A percentile compares a stretch with the other conserved stretches of the same genome.
Conservation (phyloP, 495 filamentous ascomycete species). For the Tuber indicum region DNA sequence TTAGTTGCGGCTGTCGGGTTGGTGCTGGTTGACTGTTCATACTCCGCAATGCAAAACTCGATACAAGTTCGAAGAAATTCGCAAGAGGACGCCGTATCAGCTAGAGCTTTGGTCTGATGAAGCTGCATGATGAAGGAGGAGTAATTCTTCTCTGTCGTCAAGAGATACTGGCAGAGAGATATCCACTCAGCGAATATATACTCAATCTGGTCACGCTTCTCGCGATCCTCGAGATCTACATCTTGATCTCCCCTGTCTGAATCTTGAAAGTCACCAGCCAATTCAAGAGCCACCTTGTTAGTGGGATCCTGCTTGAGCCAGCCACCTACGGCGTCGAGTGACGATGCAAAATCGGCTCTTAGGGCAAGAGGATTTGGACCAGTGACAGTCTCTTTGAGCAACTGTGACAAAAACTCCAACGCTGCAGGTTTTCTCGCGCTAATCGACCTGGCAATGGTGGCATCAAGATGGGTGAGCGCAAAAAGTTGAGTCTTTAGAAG, state of each 20-base stretch:
- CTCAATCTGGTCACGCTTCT: slow-evolving; percentile 72
- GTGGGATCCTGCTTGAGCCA: slow-evolving; percentile 72
- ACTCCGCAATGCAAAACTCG: slow-evolving; percentile 67
- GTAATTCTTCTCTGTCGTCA: slow-evolving; percentile 62
- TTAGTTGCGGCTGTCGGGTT: slow-evolving; percentile 56
- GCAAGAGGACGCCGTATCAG: slow-evolving; percentile 63
- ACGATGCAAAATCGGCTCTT: slow-evolving; percentile 78
- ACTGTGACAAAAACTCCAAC: slow-evolving; percentile 64
- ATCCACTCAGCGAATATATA: slow-evolving; percentile 96
- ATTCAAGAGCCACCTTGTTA: slow-evolving; percentile 56
- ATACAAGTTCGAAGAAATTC: slow-evolving; percentile 76
- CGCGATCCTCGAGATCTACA: slow-evolving; percentile 48
- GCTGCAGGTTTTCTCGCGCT: slow-evolving; percentile 59
- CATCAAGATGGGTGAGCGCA: slow-evolving; percentile 74
- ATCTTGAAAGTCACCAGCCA: slow-evolving; percentile 63
- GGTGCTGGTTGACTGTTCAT: slow-evolving; percentile 60
- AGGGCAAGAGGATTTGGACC: slow-evolving; percentile 68
- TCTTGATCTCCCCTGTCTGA: slow-evolving; percentile 44
- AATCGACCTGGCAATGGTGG: slow-evolving; percentile 64
- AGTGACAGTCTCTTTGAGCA: slow-evolving; percentile 71
- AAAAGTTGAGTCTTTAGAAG: slow-evolving; percentile 67
- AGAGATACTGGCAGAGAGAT: slow-evolving; percentile 65
- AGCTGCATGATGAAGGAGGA: slow-evolving; percentile 79
- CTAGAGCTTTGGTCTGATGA: slow-evolving; percentile 62
- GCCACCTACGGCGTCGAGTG: slow-evolving; percentile 68